Evolutionary conservation across 2,329 filamentous ascomycete species (phyloP).

Genomic region (Exophiala xenobiotica): DNA sequence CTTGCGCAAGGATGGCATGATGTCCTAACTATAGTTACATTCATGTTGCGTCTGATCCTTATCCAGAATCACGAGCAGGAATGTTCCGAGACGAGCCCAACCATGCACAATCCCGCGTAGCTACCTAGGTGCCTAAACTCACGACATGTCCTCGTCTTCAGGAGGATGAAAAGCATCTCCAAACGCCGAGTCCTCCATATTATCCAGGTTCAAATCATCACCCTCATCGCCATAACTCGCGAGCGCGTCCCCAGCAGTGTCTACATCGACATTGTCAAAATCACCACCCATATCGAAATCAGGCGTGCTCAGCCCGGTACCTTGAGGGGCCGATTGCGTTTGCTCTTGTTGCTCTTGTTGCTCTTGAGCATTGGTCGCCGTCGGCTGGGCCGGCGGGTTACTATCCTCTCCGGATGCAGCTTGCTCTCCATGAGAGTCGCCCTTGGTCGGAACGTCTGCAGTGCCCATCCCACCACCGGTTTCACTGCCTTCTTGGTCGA

Average conservation of each 20-base stretch:
- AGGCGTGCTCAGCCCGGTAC: slow-evolving; percentile 20
- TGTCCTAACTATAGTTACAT: too few relatives aligned
- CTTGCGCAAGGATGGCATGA: too few relatives aligned
- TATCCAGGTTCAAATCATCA: slow-evolving; percentile 53
- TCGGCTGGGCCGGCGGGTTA: background rate
- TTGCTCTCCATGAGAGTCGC: slow-evolving; percentile 1
- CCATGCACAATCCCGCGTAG: too few relatives aligned
- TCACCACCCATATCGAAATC: slow-evolving; percentile 49
- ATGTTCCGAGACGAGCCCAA: too few relatives aligned
- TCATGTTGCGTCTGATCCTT: too few relatives aligned
- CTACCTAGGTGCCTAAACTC: slow-evolving; percentile 3
- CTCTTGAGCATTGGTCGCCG: slow-evolving; percentile 34
- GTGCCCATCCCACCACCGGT: slow-evolving; percentile 7
- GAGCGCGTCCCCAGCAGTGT: slow-evolving; percentile 70
- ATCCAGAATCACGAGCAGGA: too few relatives aligned
- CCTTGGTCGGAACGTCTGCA: slow-evolving; percentile 1
- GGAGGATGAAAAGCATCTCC: slow-evolving; percentile 74
- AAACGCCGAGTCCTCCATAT: slow-evolving; percentile 77
- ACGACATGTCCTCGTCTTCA: slow-evolving; percentile 41
- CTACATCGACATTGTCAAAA: slow-evolving; percentile 64
- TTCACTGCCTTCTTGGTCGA: slow-evolving; percentile 56
- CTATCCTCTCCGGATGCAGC: background rate
- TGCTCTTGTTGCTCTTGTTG: slow-evolving; percentile 12
- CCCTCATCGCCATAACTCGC: slow-evolving; percentile 64
- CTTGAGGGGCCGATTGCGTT: too few relatives aligned